Conservation (phyloP, 1,284 basidiomycete species). For the Clitocybe nebularis region DNA sequence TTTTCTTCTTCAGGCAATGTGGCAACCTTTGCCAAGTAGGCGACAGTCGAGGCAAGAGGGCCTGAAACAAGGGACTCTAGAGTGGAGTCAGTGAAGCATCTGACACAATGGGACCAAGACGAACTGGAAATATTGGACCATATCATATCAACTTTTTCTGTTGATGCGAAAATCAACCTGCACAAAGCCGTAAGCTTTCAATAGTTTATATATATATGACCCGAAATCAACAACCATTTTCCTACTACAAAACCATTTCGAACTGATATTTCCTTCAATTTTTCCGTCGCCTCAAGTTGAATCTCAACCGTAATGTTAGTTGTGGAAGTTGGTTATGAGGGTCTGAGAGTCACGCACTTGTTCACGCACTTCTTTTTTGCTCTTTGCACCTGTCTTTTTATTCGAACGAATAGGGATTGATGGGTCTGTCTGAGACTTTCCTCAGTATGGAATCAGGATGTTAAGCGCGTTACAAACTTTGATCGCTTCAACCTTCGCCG, state of each 20-base stretch:
- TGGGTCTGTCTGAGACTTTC: constrained; percentile 48
- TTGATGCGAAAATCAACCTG: constrained; percentile 61
- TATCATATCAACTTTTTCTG: constrained; percentile 57
- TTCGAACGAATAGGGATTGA: constrained; percentile 61
- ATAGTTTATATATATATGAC: background rate
- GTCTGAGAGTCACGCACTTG: constrained; percentile 49
- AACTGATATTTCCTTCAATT: constrained; percentile 54
- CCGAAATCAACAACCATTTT: constrained; percentile 51
- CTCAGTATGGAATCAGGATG: background rate
- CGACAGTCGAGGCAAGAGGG: constrained; percentile 51
- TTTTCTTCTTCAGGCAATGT: constrained; percentile 50
- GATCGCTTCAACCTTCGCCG: constrained; percentile 53
- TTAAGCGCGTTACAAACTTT: constrained; percentile 36
- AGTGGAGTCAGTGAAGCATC: background rate
- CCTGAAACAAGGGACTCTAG: constrained; percentile 60
- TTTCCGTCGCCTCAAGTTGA: constrained; percentile 52
- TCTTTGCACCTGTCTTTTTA: constrained; percentile 66
- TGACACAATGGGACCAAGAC: constrained; percentile 12
- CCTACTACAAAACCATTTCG: constrained; percentile 51
- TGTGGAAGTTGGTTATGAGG: background rate
- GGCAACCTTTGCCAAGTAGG: constrained; percentile 56
- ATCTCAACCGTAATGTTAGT: constrained; percentile 32
- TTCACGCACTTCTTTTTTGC: constrained; percentile 72
- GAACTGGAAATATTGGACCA: constrained; percentile 58
- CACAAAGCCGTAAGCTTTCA: background rate